Evolutionary conservation across 345 rosid species (phyloP).

Genomic region (Populus davidiana): DNA sequence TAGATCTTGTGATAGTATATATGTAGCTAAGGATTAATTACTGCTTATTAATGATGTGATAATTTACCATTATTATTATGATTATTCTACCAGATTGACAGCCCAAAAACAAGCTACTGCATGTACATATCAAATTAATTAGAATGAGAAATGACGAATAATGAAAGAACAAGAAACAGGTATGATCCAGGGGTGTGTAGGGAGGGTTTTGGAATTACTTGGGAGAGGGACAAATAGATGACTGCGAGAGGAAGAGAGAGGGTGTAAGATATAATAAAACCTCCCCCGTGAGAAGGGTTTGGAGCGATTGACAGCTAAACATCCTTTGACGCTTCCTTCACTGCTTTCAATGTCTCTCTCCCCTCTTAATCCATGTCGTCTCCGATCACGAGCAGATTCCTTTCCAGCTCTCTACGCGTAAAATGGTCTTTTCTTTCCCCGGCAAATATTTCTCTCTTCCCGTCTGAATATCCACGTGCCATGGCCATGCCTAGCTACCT

Average conservation of each 20-base stretch:
- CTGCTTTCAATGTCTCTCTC: conserved; percentile 29
- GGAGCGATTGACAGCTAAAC: conserved; percentile 53
- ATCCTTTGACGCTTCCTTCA: conserved; percentile 37
- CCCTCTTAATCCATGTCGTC: conserved; percentile 6
- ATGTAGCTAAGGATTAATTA: neutral
- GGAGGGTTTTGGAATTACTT: neutral
- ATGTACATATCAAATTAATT: neutral
- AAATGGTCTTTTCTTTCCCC: neutral
- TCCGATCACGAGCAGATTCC: conserved; percentile 47
- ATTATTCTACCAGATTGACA: neutral
- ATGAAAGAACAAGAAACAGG: neutral
- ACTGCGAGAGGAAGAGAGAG: conserved; percentile 23
- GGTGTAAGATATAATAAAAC: neutral
- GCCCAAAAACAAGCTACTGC: neutral
- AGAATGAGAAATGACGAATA: neutral
- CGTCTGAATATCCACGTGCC: neutral
- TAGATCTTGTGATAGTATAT: no score
- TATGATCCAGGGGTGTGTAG: neutral
- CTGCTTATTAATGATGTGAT: neutral
- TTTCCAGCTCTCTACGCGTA: conserved; percentile 13
- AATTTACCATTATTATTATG: neutral
- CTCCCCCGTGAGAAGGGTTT: conserved; percentile 43
- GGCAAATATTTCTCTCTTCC: neutral
- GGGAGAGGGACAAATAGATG: conserved; percentile 29
- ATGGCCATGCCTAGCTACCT: neutral